phyloP scores from a whole-genome alignment of 1,284 basidiomycete species.

The Cutaneotrichosporon curvatum region DNA sequence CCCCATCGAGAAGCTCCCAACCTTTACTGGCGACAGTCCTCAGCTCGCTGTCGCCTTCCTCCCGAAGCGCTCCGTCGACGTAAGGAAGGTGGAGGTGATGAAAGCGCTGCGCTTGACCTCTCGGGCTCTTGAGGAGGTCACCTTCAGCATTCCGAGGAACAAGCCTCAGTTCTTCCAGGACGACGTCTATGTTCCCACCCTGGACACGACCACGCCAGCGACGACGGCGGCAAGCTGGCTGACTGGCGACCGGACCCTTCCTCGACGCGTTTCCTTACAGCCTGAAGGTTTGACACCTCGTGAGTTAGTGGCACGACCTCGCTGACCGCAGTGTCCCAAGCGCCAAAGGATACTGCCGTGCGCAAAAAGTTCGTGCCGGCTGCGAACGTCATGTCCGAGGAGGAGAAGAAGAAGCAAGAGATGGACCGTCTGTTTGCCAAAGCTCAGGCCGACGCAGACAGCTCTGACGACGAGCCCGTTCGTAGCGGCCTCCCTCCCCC shows the following conservation, averaged over 20 bases:
- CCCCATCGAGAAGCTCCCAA: constrained; percentile 39
- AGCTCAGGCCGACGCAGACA: constrained; percentile 36
- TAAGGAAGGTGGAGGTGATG: constrained; percentile 47
- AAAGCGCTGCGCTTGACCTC: constrained; percentile 43
- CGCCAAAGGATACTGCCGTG: constrained; percentile 26
- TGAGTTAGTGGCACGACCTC: constrained; percentile 19
- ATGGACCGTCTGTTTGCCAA: constrained; percentile 43
- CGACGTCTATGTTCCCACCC: constrained; percentile 48
- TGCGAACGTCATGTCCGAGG: constrained; percentile 35
- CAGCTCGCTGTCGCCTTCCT: constrained; percentile 47
- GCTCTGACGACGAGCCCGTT: constrained; percentile 23
- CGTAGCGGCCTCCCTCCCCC: constrained; percentile 28
- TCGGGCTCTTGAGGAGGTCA: constrained; percentile 45
- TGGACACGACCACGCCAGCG: constrained; percentile 27
- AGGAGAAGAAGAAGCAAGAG: constrained; percentile 35
- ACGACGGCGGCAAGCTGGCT: constrained; percentile 36
- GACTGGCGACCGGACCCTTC: constrained; percentile 23
- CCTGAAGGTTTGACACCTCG: constrained; percentile 44
- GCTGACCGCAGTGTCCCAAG: constrained; percentile 31
- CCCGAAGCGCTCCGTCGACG: constrained; percentile 44
- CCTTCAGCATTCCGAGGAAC: constrained; percentile 47
- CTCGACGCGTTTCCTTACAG: constrained; percentile 25
- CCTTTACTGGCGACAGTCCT: constrained; percentile 36
- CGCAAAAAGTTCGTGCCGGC: constrained; percentile 40
- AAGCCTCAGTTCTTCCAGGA: constrained; percentile 50